Base-by-base conservation (phyloP, 371 early-diverging fungal species). In the Mucor velutinosus region DNA sequence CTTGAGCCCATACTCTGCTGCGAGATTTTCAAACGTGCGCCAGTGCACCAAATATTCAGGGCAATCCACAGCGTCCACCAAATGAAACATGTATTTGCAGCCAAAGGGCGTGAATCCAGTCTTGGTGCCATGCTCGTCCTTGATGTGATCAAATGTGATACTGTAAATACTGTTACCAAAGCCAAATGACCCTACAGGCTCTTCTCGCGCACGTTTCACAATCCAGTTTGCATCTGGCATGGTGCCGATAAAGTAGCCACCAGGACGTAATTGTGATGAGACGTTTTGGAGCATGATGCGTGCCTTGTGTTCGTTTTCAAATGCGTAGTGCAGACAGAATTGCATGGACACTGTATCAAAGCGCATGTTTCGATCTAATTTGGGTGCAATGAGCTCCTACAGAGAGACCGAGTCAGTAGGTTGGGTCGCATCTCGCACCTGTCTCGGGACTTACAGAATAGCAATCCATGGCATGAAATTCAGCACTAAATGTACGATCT, bases 311-410 rank as follows among this genome's bases (percentile, higher is more conserved):
- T 97, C 96, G 4, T 87, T 85, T 70, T 94, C 93, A 75, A 99
- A 99, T 0, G 97, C 92, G 79, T 99, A 99, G 74, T 99, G 99
- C 60, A 99, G 78, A 72, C 95, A 94, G 76, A 99, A 99, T 78
- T 99, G 99, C 79, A 92, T 89, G 58, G 94, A 94, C 2, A 98
- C 94, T 19, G 96, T 81, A 75, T 99, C 95, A 63, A 97, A 95
- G 51, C 74, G 62, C 19, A 77, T 71, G 33, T 86, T 76, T 0
- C 76, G 74, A 3, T 87, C 75, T 45, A 89, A 74, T 35, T 79
- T 68, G 1, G 86, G 87, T n/a, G 86, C 86, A 62, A 91, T 75
- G 5, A 79, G 70, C 65, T 87, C 82, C 86, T 87, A 70, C 45
- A 15, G 23, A 21, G 7, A 39, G 15, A 37, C 2, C 1, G 43